Percentiles rank a stretch among this genome's conserved stretches.
phyloP scores from a whole-genome alignment of 2,329 filamentous ascomycete species.

The Fusarium gaditjirri region DNA sequence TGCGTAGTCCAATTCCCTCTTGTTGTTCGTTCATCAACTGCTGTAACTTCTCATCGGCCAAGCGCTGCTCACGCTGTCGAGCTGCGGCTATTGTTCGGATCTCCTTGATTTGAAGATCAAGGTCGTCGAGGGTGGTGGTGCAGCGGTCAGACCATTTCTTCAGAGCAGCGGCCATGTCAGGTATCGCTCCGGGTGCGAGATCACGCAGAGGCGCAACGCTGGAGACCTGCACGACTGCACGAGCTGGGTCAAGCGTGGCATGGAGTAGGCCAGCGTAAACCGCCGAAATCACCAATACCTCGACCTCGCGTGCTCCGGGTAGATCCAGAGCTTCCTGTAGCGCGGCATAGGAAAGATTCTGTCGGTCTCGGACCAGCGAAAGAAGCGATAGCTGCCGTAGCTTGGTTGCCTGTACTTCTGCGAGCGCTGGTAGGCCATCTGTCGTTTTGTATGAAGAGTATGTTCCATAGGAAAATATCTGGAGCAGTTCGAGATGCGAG shows the following conservation, averaged over 20 bases:
- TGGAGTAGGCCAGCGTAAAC: constrained; percentile 87
- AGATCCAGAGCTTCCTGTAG: constrained; percentile 77
- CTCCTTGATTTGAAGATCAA: constrained; percentile 78
- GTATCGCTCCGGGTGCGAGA: constrained; percentile 77
- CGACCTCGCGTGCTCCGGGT: constrained; percentile 74
- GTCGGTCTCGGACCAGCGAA: constrained; percentile 75
- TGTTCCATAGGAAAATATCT: constrained; percentile 93
- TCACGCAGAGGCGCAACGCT: constrained; percentile 89
- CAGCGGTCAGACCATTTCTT: constrained; percentile 83
- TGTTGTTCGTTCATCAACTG: constrained; percentile 60
- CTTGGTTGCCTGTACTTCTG: constrained; percentile 79
- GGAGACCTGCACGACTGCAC: constrained; percentile 78
- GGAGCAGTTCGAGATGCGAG: constrained; percentile 75
- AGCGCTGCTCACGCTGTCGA: constrained; percentile 62
- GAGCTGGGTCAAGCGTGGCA: constrained; percentile 84
- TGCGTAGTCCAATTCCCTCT: constrained; percentile 51
- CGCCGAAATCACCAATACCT: constrained; percentile 86
- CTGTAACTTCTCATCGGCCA: constrained; percentile 60
- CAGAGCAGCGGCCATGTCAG: constrained; percentile 74
- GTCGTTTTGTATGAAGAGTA: constrained; percentile 75
- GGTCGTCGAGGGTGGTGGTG: constrained; percentile 74
- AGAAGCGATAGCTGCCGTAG: constrained; percentile 91
- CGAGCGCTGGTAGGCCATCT: constrained; percentile 74
- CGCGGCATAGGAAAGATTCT: constrained; percentile 76
- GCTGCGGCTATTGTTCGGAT: constrained; percentile 69